Conservation (phyloP, 2,329 filamentous ascomycete genomes). For the Emericellopsis cladophorae region DNA sequence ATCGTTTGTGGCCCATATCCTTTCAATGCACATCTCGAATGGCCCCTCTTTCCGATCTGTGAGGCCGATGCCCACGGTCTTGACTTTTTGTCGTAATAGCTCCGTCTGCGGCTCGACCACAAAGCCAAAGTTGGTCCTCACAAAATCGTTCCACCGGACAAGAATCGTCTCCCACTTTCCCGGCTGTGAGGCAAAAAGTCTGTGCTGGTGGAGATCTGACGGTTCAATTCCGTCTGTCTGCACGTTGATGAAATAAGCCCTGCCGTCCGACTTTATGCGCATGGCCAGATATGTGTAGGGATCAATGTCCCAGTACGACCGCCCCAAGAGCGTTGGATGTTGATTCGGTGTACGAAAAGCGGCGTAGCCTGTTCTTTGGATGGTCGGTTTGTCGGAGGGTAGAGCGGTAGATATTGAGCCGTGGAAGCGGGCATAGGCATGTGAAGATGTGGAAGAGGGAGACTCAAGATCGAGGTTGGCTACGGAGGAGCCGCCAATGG, state of each 20-base stretch:
- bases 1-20: slow-evolving; percentile 79
- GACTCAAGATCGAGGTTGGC: slow-evolving; percentile 53
- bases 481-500: slow-evolving; percentile 77
- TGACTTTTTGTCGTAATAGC: slow-evolving; percentile 74
- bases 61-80: slow-evolving; percentile 74
- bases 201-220: slow-evolving; percentile 92
- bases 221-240: slow-evolving; percentile 90
- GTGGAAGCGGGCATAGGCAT: slow-evolving; percentile 63
- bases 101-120: slow-evolving; percentile 89
- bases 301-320: slow-evolving; percentile 77
- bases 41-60: slow-evolving; percentile 82
- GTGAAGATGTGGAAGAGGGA: slow-evolving; percentile 7
- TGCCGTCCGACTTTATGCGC: slow-evolving; percentile 78
- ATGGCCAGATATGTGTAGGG: slow-evolving; percentile 79
- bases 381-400: slow-evolving; percentile 58
- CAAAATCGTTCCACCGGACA: slow-evolving; percentile 84
- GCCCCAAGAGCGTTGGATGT: slow-evolving; percentile 70
- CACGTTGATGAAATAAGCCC: slow-evolving; percentile 88
- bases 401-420: slow-evolving; percentile 80
- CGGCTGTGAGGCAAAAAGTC: slow-evolving; percentile 64
- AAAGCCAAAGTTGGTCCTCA: slow-evolving; percentile 84
- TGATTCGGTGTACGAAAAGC: slow-evolving; percentile 78
- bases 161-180: slow-evolving; percentile 94
- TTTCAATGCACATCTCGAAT: slow-evolving; percentile 76
- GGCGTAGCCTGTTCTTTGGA: slow-evolving; percentile 75